Conservation (phyloP, 129 eudicot species). For the Oenanthe sinensis region DNA sequence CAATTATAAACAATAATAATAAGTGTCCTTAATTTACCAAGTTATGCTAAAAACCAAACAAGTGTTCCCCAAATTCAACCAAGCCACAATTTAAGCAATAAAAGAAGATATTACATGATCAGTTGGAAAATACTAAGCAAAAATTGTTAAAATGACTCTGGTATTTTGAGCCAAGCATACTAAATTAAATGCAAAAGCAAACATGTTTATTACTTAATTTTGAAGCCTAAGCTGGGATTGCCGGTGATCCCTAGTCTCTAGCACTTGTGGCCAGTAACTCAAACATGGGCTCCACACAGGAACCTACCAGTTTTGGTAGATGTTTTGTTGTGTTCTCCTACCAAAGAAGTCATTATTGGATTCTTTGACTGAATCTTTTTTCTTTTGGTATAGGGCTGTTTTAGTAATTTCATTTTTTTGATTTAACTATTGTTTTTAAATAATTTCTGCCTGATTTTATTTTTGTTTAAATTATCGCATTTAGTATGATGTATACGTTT, state of each 20-base stretch:
- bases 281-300: neutral
- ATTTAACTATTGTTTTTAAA: too few species aligned
- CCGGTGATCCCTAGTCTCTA: neutral
- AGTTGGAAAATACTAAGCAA: neutral
- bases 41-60: neutral
- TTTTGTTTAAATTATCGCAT: too few species aligned
- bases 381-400: too few species aligned
- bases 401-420: too few species aligned
- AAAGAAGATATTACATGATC: neutral
- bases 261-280: neutral
- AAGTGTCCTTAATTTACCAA: neutral
- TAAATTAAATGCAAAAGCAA: neutral
- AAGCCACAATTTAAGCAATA: neutral
- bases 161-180: neutral
- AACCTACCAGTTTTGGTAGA: neutral
- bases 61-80: neutral
- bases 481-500: too few species aligned
- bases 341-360: neutral
- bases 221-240: neutral
- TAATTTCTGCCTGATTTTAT: too few species aligned
- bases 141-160: neutral
- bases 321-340: neutral
- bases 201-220: neutral
- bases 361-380: neutral
- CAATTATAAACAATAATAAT: neutral